Conservation (phyloP, 2,329 filamentous ascomycete genomes). For the Sarocladium kiliense region DNA sequence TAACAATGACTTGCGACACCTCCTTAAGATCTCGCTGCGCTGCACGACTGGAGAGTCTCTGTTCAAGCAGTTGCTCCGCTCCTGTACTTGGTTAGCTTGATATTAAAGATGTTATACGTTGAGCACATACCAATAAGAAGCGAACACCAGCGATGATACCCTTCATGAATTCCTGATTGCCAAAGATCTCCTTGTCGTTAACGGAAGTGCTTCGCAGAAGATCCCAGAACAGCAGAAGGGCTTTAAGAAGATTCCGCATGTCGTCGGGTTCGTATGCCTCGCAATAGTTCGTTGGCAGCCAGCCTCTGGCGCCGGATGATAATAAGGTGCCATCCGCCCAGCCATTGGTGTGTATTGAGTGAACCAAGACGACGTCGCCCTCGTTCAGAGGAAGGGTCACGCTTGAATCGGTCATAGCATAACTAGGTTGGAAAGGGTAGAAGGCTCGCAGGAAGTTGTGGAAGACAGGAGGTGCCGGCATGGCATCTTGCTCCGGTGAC, state of each 20-base stretch:
- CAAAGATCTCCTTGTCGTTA: conserved; percentile 72
- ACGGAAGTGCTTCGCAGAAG: conserved; percentile 72
- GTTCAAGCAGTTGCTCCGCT: conserved; percentile 82
- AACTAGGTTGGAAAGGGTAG: conserved; percentile 82
- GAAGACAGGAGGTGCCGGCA: conserved; percentile 58
- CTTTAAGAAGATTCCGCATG: conserved; percentile 79
- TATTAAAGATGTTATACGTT: conserved; percentile 10
- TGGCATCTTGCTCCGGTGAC: conserved; percentile 23
- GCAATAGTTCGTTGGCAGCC: conserved; percentile 98
- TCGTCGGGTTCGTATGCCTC: conserved; percentile 87
- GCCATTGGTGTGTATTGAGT: conserved; percentile 95
- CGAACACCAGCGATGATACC: conserved; percentile 91
- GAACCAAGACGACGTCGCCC: conserved; percentile 88
- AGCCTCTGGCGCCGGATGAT: conserved; percentile 79
- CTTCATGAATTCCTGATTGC: conserved; percentile 90
- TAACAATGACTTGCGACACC: conserved; percentile 79
- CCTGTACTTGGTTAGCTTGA: conserved; percentile 41
- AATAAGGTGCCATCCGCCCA: conserved; percentile 96
- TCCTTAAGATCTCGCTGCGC: conserved; percentile 68
- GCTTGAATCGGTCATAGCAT: conserved; percentile 72
- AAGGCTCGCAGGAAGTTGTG: conserved; percentile 94
- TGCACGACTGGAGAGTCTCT: conserved; percentile 73
- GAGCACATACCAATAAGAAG: conserved; percentile 68
- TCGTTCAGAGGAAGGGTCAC: conserved; percentile 85
- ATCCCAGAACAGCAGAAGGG: conserved; percentile 89